A percentile compares a stretch with the other conserved stretches of the same genome.
Evolutionary conservation across 805 yeast species (phyloP).

Genomic region (Kluyveromyces nonfermentans): DNA sequence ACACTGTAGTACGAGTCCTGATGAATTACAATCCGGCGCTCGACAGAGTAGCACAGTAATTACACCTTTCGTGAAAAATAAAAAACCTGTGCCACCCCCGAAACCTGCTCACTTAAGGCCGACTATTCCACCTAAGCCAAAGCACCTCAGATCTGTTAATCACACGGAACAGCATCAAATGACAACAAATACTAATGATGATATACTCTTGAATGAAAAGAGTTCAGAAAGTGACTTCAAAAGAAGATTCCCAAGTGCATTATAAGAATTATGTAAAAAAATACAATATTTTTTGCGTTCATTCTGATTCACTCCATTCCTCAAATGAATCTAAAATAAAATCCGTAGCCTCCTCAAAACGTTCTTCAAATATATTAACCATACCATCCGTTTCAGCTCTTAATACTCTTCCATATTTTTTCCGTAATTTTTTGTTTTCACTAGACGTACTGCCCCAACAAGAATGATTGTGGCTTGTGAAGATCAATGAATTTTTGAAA

Average conservation of each 20-base stretch:
- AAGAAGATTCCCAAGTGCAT: conserved; percentile 52
- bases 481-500: conserved; percentile 73
- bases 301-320: conserved; percentile 44
- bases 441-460: conserved; percentile 60
- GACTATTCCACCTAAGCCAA: conserved; percentile 41
- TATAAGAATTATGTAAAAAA: conserved; percentile 19
- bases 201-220: conserved; percentile 43
- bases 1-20: neutral
- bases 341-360: conserved; percentile 79
- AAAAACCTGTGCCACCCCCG: conserved; percentile 41
- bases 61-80: conserved; percentile 8
- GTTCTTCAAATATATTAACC: conserved; percentile 66
- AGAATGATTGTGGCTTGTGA: conserved; percentile 62
- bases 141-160: conserved; percentile 5
- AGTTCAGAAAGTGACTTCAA: conserved; percentile 45
- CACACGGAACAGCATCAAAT: neutral
- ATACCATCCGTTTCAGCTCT: conserved; percentile 64
- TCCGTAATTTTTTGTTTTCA: conserved; percentile 64
- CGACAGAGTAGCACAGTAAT: conserved; percentile 18
- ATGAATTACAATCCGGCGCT: conserved; percentile 13
- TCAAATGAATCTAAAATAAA: conserved; percentile 74
- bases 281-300: conserved; percentile 1
- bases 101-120: conserved; percentile 38
- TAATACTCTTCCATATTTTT: conserved; percentile 84
- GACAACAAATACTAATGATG: conserved; percentile 21